Base-by-base conservation (phyloP, 2,329 filamentous ascomycete genomes). In the Stylonectria norvegica region DNA sequence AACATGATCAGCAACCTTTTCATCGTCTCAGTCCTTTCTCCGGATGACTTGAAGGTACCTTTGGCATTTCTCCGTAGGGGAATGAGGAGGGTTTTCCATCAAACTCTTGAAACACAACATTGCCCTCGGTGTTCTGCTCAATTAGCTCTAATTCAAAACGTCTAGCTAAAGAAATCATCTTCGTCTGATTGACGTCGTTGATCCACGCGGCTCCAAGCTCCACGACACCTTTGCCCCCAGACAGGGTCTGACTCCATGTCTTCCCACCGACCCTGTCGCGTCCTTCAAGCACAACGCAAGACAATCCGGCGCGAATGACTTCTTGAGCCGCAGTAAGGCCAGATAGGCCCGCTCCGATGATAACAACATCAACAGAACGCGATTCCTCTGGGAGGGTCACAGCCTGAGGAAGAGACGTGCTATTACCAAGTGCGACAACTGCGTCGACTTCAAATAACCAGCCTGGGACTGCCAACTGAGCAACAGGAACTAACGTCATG, bases 181-280 rank as follows among this genome's bases (percentile, higher is more conserved):
- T 42, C 20, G 30, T 41, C 11, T 56, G 53, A 20, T 36, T 55
- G 19, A 40, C 45, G 10, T 57, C 50, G 7, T 57, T 56, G 23
- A 57, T 30, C 53, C 53, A 56, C 28, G 52, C 52, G 23, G 53
- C 53, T 5, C 53, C 53, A 6, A 52, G 25, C n/a, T 57, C 53
- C 14, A 53, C 38, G 17, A 45, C 40, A 0, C 47, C 47, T 6
- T 36, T 36, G 12, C 41, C 22, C 20, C 31, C 28, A 5, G 44
- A 34, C 22, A 45, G 20, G 11, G 47, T 53, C 7, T 8, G 22
- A 25, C 22, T 25, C 37, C 49, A 17, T 20, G 70, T 74, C 55
- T 77, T 77, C 9, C 75, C 73, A 1, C 74, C 73, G 1, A 76
- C 69, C 0, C 69, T 62, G 27, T 72, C 62, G 2, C 65, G 59